Conservation (phyloP, 2,329 filamentous ascomycete species). For the Cadophora sp. region DNA sequence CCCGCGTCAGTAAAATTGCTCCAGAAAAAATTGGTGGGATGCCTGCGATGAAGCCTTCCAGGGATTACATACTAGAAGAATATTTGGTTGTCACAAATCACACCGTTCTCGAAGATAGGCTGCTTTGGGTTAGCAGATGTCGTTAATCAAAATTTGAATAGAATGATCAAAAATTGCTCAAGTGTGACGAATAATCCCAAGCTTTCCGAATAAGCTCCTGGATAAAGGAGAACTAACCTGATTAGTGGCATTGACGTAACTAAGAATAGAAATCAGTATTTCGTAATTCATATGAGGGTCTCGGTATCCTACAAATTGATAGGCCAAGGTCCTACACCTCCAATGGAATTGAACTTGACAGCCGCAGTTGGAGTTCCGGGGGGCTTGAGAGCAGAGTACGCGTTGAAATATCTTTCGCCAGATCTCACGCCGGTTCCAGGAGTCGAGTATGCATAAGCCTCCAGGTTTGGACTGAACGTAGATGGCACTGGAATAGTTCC, state of each 20-base stretch:
- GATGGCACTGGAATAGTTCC: slow-evolving; percentile 20
- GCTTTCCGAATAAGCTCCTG: not conserved
- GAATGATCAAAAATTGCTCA: too few relatives aligned
- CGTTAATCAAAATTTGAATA: not conserved
- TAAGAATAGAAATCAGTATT: slow-evolving; percentile 48
- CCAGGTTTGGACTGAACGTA: slow-evolving; percentile 22
- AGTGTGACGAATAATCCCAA: too few relatives aligned
- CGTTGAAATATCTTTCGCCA: slow-evolving; percentile 23
- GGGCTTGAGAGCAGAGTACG: slow-evolving; percentile 20
- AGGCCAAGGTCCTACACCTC: slow-evolving; percentile 17
- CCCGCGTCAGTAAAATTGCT: not conserved
- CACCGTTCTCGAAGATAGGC: slow-evolving; percentile 52
- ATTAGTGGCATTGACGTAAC: slow-evolving; percentile 57
- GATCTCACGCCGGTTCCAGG: not conserved
- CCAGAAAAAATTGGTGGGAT: not conserved
- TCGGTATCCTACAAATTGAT: slow-evolving; percentile 24
- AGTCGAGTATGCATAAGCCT: slow-evolving; percentile 25
- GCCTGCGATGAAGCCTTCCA: not conserved
- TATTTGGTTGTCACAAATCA: slow-evolving; percentile 53
- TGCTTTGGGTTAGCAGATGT: not conserved
- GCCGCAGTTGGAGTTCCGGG: slow-evolving; percentile 17
- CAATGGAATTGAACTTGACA: slow-evolving; percentile 11
- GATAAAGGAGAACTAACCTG: slow-evolving; percentile 45
- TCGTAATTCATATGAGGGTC: not conserved
- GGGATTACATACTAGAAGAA: slow-evolving; percentile 46